Conservation (phyloP, 176 grass and related monocot species). For the bread wheat (Triticum aestivum) region IWGSC_CS_RefSeq_v2.1 NC_057810.1:225656827-225657326, state of each 20-base stretch:
- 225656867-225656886: slow-evolving; percentile 1
- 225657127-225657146: slow-evolving; percentile 95
- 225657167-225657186: background rate
- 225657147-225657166: slow-evolving; percentile 61
- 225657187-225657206: slow-evolving; percentile 17
- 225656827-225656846: background rate
- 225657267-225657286: background rate
- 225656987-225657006: background rate
- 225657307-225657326: background rate
- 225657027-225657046: background rate
- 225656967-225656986: background rate
- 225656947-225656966: background rate
- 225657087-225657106: slow-evolving; percentile 98
- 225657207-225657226: background rate
- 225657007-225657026: slow-evolving; percentile 9
- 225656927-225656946: background rate
- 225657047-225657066: background rate
- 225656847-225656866: background rate
- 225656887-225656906: background rate
- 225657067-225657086: slow-evolving; percentile 19
- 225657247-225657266: background rate
- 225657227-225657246: slow-evolving; percentile 6
- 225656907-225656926: background rate
- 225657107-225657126: slow-evolving; percentile 97
- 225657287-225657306: background rate